Evolutionary conservation across 345 rosid genomes (phyloP).

Genomic region (Anacardium occidentale): DNA sequence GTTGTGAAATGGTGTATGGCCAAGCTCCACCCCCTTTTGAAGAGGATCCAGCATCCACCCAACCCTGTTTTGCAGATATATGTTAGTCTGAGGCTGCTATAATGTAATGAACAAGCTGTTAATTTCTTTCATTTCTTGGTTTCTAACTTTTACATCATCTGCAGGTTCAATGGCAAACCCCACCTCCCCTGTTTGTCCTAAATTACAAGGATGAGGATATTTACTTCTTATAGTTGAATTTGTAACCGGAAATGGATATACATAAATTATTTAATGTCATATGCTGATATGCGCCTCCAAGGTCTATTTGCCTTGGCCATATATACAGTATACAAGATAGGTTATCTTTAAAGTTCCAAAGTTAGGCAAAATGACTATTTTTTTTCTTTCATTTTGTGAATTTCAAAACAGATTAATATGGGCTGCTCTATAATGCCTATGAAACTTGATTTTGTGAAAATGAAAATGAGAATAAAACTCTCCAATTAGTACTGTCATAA

Average conservation of each 20-base stretch:
- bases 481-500: background rate
- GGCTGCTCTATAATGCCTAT: background rate
- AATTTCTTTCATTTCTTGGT: background rate
- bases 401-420: conserved; percentile 2
- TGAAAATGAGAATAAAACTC: background rate
- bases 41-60: conserved; percentile 66
- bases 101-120: background rate
- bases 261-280: background rate
- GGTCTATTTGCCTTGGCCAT: background rate
- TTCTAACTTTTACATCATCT: conserved; percentile 13
- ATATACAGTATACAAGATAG: background rate
- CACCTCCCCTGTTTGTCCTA: conserved; percentile 43
- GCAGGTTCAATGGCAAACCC: conserved; percentile 61
- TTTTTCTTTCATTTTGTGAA: background rate
- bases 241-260: background rate
- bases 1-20: conserved; percentile 93
- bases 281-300: background rate
- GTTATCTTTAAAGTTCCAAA: background rate
- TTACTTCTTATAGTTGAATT: background rate
- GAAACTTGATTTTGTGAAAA: background rate
- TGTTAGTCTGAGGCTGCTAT: conserved; percentile 37
- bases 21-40: conserved; percentile 78
- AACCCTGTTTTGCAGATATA: conserved; percentile 59
- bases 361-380: background rate
- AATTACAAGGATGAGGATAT: conserved; percentile 43